Evolutionary conservation across 192 early-diverging fungal species (phyloP).

Genomic region (Podila clonocystis): DNA sequence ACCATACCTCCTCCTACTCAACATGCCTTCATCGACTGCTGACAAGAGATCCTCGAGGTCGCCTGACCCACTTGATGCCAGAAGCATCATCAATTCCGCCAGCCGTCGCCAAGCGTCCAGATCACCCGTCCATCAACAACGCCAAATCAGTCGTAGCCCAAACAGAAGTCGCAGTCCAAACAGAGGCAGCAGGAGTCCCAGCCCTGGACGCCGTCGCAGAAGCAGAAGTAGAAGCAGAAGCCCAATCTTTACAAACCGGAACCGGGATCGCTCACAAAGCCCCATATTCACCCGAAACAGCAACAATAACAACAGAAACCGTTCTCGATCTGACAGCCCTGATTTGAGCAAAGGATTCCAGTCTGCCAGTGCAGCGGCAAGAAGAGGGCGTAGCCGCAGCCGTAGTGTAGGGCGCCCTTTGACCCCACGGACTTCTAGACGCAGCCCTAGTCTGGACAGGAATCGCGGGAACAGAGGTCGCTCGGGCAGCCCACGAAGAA

Average conservation of each 20-base stretch:
- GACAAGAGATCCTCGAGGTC: constrained; percentile 2
- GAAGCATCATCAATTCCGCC: background rate
- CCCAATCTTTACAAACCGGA: background rate
- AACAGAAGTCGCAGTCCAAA: background rate
- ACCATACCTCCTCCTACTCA: background rate
- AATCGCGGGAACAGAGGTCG: background rate
- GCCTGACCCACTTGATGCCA: constrained; percentile 1
- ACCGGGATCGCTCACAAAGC: background rate
- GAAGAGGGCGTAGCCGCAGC: background rate
- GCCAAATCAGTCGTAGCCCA: constrained; percentile 1
- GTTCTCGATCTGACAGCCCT: background rate
- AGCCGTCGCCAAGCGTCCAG: background rate
- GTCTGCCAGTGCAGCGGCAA: background rate
- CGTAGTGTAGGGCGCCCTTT: background rate
- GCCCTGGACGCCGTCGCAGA: background rate
- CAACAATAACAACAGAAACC: background rate
- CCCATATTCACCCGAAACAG: background rate
- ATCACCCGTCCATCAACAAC: background rate
- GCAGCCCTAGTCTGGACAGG: background rate
- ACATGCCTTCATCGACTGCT: constrained; percentile 2
- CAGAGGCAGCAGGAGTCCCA: background rate
- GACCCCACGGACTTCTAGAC: background rate
- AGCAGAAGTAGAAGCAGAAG: constrained; percentile 8
- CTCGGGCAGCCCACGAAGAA: background rate
- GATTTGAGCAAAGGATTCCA: background rate